phyloP scores from a whole-genome alignment of 2,329 filamentous ascomycete genomes.

The Epichloe festucae region DNA sequence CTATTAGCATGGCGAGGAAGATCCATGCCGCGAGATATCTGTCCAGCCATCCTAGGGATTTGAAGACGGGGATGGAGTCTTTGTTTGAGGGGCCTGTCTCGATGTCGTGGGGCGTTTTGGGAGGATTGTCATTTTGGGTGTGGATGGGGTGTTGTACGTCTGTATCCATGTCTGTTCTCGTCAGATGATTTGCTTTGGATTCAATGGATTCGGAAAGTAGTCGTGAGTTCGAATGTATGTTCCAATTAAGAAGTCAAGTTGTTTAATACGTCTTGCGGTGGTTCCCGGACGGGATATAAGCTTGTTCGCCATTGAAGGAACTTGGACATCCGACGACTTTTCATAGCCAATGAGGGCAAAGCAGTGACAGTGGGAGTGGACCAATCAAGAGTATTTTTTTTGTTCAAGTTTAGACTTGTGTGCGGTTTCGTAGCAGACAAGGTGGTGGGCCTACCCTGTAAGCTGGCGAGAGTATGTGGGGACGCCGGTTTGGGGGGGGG shows the following conservation, averaged over 20 bases:
- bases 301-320: no score
- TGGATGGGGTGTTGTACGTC: neutral
- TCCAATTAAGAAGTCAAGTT: no score
- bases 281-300: no score
- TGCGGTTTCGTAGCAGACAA: conserved; percentile 5
- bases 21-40: conserved; percentile 61
- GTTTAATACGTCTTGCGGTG: no score
- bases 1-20: conserved; percentile 62
- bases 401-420: no score
- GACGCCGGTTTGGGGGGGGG: no score
- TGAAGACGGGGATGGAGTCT: conserved; percentile 29
- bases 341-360: neutral
- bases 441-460: conserved; percentile 18
- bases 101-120: neutral
- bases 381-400: neutral
- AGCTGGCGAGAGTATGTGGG: no score
- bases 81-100: neutral
- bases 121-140: neutral
- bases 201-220: no score
- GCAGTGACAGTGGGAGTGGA: neutral
- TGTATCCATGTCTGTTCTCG: neutral
- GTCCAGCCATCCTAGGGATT: conserved; percentile 45
- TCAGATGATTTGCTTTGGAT: no score
- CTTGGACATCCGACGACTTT: neutral
- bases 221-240: no score